Evolutionary conservation across 495 filamentous ascomycete genomes (phyloP), one percentile per base, ranked within the genome.

Genomic region (Chaetomium cochliodes): DNA sequence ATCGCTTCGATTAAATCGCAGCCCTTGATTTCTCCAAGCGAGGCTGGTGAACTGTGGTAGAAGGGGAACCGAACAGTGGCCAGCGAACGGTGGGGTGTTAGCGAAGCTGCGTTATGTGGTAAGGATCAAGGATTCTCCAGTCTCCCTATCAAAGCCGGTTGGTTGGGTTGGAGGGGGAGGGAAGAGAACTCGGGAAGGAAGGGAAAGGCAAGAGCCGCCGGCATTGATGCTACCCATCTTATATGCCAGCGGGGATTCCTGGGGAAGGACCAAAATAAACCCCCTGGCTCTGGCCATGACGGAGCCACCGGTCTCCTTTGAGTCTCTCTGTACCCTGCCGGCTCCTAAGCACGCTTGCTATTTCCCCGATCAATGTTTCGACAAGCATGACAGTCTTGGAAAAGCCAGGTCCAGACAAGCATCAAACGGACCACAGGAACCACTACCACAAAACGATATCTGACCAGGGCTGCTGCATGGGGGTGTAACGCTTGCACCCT

Each of bases 381-480:
- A 70, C 72, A 63, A 72, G 74, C 71, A 73, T 78, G 68, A 73
- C 60, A 70, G 67, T 69, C 60, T 60, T 62, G 69, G 72, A 75
- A 76, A 64, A 72, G 77, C 64, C 60, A 65, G 58, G 61, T 49
- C 76, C 77, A 80, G 77, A 79, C 78, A 80, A 74, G 76, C 72
- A 78, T 80, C 76, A 79, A 78, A 79, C 79, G 70, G 67, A 70
- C 66, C 66, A 76, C n/a, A 66, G 69, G 61, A 72, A 68, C 70
- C 70, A 63, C 65, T 60, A 65, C 61, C 57, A 59, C 66, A 62
- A 58, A 39, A 62, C 23, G 39, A 39, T 47, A 9, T 61, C 59
- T 20, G 62, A 30, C 20, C n/a, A 41, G 57, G 58, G 39, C 25
- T 61, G 63, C 53, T 46, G 65, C 68, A 65, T 58, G 55, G 46